A percentile compares a stretch with the other conserved stretches of the same genome.
phyloP scores from a whole-genome alignment of 2,329 filamentous ascomycete genomes.

The Fusarium kyushuense region DNA sequence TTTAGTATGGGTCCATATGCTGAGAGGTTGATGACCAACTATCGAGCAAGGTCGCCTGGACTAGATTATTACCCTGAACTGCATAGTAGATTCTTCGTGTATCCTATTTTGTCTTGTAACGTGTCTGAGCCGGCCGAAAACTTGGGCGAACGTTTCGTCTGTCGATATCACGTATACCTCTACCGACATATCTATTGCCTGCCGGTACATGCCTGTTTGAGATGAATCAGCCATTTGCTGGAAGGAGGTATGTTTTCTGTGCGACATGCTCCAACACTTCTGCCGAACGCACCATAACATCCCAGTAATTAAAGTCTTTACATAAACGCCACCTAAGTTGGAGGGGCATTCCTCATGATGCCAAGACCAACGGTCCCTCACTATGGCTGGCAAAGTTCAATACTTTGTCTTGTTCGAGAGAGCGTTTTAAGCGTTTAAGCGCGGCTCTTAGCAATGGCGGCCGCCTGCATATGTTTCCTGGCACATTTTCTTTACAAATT shows the following conservation, averaged over 20 bases:
- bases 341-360: conserved; percentile 15
- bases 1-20: conserved; percentile 22
- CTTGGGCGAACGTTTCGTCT: conserved; percentile 33
- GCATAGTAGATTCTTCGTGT: conserved; percentile 9
- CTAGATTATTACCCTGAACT: conserved; percentile 5
- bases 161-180: conserved; percentile 25
- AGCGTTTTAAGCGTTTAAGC: conserved; percentile 34
- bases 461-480: conserved; percentile 15
- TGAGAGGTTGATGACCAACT: conserved; percentile 20
- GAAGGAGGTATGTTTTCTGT: conserved; percentile 29
- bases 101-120: conserved; percentile 7
- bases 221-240: conserved; percentile 31
- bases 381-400: conserved; percentile 21
- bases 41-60: conserved; percentile 14
- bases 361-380: conserved; percentile 22
- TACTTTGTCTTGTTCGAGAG: conserved; percentile 19
- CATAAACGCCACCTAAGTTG: conserved; percentile 18
- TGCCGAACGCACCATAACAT: conserved; percentile 24
- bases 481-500: conserved; percentile 19
- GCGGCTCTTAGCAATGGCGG: conserved; percentile 26
- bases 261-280: conserved; percentile 38
- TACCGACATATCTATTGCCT: conserved; percentile 41
- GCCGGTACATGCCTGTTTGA: conserved; percentile 43
- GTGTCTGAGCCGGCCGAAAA: conserved; percentile 16
- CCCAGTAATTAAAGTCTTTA: conserved; percentile 9